phyloP scores from a whole-genome alignment of 2,329 filamentous ascomycete species.

The Claviceps digitariae region DNA sequence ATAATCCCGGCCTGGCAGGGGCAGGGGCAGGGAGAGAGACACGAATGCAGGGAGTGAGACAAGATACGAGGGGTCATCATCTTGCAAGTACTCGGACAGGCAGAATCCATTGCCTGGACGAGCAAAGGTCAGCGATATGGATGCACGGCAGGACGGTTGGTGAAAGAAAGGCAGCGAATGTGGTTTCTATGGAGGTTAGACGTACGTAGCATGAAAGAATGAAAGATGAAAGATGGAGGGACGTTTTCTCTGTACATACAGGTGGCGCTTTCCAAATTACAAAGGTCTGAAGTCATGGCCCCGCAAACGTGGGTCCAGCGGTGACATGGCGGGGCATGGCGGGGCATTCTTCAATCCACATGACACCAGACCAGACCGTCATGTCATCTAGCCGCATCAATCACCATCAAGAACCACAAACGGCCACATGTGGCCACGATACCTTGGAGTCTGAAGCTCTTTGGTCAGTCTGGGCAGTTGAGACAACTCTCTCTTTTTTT shows the following conservation, averaged over 20 bases:
- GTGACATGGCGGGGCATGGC: not conserved
- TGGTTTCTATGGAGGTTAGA: too few relatives aligned
- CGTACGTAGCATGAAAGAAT: too few relatives aligned
- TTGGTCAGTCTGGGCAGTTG: too few relatives aligned
- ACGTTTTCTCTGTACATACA: too few relatives aligned
- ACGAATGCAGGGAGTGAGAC: not conserved
- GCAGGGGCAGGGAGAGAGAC: not conserved
- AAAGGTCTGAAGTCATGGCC: not conserved
- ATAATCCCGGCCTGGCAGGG: not conserved
- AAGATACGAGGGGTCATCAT: not conserved
- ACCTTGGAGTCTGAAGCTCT: too few relatives aligned
- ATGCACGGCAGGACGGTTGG: not conserved
- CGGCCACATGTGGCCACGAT: not conserved
- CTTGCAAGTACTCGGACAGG: not conserved
- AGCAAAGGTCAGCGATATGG: not conserved
- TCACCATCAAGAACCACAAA: not conserved
- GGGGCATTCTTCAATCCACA: too few relatives aligned
- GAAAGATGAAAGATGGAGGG: too few relatives aligned
- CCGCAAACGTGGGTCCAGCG: not conserved
- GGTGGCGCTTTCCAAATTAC: too few relatives aligned
- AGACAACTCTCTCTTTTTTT: too few relatives aligned
- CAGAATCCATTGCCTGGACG: not conserved
- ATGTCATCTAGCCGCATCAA: slow-evolving; percentile 2
- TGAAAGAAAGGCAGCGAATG: too few relatives aligned
- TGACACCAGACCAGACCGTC: not conserved